Conservation (phyloP, 352 stramenopile genomes). For the Phytophthora macrochlamydospora region DNA sequence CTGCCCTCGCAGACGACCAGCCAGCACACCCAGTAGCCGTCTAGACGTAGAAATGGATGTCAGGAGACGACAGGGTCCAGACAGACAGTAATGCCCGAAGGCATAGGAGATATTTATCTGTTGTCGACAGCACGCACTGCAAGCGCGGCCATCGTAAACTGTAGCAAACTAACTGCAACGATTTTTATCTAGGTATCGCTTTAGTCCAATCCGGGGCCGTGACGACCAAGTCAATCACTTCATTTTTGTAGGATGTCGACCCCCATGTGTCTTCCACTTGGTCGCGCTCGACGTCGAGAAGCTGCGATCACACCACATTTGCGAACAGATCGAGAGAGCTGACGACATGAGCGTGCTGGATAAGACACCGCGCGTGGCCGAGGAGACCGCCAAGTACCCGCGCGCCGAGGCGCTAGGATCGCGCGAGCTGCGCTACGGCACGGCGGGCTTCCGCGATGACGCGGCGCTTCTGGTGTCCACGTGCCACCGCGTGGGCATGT, state of each 20-base stretch:
- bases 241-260: background rate
- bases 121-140: conserved; percentile 25
- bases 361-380: conserved; percentile 80
- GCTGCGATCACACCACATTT: conserved; percentile 12
- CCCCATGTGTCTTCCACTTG: background rate
- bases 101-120: conserved; percentile 54
- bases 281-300: background rate
- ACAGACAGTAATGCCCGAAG: conserved; percentile 22
- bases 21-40: conserved; percentile 31
- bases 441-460: conserved; percentile 95
- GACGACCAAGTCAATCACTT: conserved; percentile 8
- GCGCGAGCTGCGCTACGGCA: conserved; percentile 90
- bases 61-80: conserved; percentile 12
- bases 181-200: background rate
- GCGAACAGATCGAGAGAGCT: conserved; percentile 17
- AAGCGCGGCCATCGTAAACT: conserved; percentile 16
- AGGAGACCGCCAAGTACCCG: conserved; percentile 77
- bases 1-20: conserved; percentile 24
- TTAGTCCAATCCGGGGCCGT: conserved; percentile 6
- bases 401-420: conserved; percentile 45
- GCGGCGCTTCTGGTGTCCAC: conserved; percentile 88
- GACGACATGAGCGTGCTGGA: conserved; percentile 60
- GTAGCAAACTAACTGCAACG: conserved; percentile 3
- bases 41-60: conserved; percentile 10
- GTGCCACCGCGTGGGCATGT: conserved; percentile 94